These are phyloP conservation scores for Kappamyces sp. DNA, from an alignment of 192 early-diverging fungal genomes.

Conservation along the genomic window DNA sequence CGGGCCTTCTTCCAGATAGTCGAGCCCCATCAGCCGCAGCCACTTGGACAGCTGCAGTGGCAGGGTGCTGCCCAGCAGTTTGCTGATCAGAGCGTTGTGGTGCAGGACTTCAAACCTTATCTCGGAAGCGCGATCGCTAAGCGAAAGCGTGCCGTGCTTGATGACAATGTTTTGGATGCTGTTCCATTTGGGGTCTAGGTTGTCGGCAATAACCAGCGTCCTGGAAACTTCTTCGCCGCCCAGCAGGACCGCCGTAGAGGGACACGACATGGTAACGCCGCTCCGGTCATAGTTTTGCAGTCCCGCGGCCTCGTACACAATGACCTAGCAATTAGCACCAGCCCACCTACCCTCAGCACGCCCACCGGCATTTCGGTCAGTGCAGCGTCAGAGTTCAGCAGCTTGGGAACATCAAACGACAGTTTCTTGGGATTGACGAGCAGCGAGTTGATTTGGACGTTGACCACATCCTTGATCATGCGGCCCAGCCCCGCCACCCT, in stretches of 20 bases:
- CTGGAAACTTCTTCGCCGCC: slow-evolving; percentile 61
- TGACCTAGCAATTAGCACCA: slow-evolving; percentile 3
- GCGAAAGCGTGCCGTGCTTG: slow-evolving; percentile 41
- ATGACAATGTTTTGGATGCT: slow-evolving; percentile 72
- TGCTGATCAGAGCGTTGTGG: slow-evolving; percentile 66
- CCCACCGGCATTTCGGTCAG: slow-evolving; percentile 67
- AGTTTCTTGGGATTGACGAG: slow-evolving; percentile 16
- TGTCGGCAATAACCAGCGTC: slow-evolving; percentile 63
- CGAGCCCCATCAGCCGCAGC: slow-evolving; percentile 37
- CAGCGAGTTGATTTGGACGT: slow-evolving; percentile 1
- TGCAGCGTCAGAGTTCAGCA: slow-evolving; percentile 7
- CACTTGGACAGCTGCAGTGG: slow-evolving; percentile 29
- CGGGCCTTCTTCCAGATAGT: background rate
- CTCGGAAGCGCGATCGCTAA: slow-evolving; percentile 45
- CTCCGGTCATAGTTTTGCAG: slow-evolving; percentile 83
- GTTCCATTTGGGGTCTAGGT: slow-evolving; percentile 78
- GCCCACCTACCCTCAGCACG: slow-evolving; percentile 61
- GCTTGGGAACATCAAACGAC: slow-evolving; percentile 1
- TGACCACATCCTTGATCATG: background rate
- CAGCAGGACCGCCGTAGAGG: slow-evolving; percentile 70
- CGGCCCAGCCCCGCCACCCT: slow-evolving; percentile 25
- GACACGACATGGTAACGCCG: slow-evolving; percentile 69
- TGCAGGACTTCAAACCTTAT: slow-evolving; percentile 78
- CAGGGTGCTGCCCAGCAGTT: slow-evolving; percentile 55
- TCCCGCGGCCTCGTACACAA: slow-evolving; percentile 66